phyloP scores from a whole-genome alignment of 108 stramenopile species.

The Cyclotella sp. region DNA sequence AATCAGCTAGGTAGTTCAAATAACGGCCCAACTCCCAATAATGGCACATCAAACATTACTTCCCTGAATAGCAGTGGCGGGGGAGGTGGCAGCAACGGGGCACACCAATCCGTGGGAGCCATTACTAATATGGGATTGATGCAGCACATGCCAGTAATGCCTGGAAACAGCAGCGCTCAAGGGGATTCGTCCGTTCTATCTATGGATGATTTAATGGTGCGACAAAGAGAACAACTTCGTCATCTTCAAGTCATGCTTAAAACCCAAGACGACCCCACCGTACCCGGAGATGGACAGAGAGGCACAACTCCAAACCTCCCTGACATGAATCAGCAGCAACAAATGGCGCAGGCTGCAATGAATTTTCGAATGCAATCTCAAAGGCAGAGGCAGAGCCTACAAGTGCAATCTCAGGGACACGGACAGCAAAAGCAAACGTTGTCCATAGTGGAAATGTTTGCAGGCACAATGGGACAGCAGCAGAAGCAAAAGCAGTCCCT shows the following conservation, averaged over 20 bases:
- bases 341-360: not conserved
- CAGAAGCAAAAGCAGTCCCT: not conserved
- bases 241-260: slow-evolving; percentile 36
- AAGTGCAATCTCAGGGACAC: not conserved
- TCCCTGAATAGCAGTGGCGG: not conserved
- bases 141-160: not conserved
- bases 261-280: slow-evolving; percentile 1
- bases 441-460: not conserved
- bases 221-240: slow-evolving; percentile 42
- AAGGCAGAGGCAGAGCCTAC: not conserved
- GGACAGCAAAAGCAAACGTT: no score
- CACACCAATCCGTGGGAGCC: not conserved
- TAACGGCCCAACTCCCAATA: not conserved
- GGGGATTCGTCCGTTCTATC: not conserved
- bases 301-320: not conserved
- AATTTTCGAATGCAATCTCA: not conserved
- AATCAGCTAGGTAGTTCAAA: slow-evolving; percentile 21
- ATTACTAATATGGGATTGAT: not conserved
- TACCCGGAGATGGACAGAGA: not conserved
- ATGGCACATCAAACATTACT: not conserved
- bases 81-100: not conserved
- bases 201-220: slow-evolving; percentile 38
- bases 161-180: not conserved
- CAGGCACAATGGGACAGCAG: not conserved
- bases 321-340: not conserved